Base-by-base conservation (phyloP, 78 protist species). In the Corallochytrium limacisporum region DNA sequence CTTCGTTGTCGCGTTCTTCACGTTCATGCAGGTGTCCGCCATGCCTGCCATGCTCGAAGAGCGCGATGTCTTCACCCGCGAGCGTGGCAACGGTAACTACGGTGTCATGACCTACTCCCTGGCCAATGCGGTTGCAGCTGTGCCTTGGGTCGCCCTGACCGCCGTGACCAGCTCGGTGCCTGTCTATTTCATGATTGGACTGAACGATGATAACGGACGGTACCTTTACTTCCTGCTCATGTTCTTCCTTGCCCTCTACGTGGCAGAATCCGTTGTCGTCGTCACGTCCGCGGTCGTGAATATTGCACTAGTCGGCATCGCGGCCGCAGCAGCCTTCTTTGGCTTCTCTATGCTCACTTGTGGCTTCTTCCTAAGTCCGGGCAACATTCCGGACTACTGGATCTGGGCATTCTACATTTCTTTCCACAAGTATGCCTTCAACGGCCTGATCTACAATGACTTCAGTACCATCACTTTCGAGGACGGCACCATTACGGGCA, bases 31-130 rank as follows among this genome's bases (percentile, higher is more conserved):
- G n/a, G 67, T 61, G 7, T 71, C 77, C 32, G 65, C 63, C 38
- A 73, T 73, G 10, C 79, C 79, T 20, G 33, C 72, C 16, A 57
- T 73, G 18, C 65, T 73, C 56, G 79, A 73, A 62, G 79, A 73
- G 36, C 20, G 79, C 24, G 31, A 26, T 13, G 62, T n/a, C n/a
- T n/a, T n/a, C n/a, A n/a, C n/a, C n/a, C n/a, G n/a, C n/a, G n/a
- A n/a, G n/a, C n/a, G n/a, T n/a, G n/a, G n/a, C n/a, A n/a, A n/a
- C n/a, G n/a, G n/a, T n/a, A n/a, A n/a, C n/a, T n/a, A n/a, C n/a
- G n/a, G n/a, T n/a, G n/a, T n/a, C n/a, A n/a, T n/a, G n/a, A n/a
- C n/a, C n/a, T n/a, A n/a, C n/a, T n/a, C n/a, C n/a, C n/a, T n/a
- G n/a, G n/a, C n/a, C 2, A 33, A 56, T 57, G 38, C 65, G 33